Evolutionary conservation across 805 yeast species (phyloP).

Genomic region (Candida silvicultrix): DNA sequence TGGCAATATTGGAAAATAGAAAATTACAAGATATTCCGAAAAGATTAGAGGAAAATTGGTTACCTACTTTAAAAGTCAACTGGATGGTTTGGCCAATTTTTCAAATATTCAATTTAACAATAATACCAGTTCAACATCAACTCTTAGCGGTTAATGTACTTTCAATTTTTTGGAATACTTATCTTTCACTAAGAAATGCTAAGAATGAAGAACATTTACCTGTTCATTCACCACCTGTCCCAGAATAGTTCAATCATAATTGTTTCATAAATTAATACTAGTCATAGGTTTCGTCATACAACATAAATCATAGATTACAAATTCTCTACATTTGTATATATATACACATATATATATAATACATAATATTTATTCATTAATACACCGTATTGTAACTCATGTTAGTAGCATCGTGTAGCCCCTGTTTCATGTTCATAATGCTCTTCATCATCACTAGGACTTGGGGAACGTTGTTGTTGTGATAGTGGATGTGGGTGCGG

Average conservation of each 20-base stretch:
- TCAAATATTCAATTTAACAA: constrained; percentile 69
- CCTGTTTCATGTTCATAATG: not conserved
- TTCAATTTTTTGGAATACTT: constrained; percentile 82
- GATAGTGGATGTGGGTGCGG: not conserved
- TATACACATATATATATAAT: too few species aligned
- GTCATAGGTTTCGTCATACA: too few species aligned
- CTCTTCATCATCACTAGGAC: not conserved
- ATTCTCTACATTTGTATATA: too few species aligned
- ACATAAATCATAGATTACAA: too few species aligned
- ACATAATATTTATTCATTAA: not conserved
- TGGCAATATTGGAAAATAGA: constrained; percentile 61
- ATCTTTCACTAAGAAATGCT: constrained; percentile 56
- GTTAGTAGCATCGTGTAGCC: too few species aligned
- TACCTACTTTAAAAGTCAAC: constrained; percentile 65
- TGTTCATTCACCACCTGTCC: constrained; percentile 33
- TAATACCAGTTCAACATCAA: constrained; percentile 69
- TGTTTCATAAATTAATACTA: too few species aligned
- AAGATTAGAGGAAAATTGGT: constrained; percentile 46
- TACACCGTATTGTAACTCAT: too few species aligned
- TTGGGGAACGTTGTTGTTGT: not conserved
- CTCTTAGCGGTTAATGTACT: constrained; percentile 63
- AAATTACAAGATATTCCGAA: constrained; percentile 30
- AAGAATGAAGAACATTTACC: constrained; percentile 18
- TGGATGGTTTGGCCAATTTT: constrained; percentile 91
- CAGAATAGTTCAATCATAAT: constrained; percentile 20